Evolutionary conservation across 768 basidiomycete genomes (phyloP).

Genomic region (Trametes punicea): DNA sequence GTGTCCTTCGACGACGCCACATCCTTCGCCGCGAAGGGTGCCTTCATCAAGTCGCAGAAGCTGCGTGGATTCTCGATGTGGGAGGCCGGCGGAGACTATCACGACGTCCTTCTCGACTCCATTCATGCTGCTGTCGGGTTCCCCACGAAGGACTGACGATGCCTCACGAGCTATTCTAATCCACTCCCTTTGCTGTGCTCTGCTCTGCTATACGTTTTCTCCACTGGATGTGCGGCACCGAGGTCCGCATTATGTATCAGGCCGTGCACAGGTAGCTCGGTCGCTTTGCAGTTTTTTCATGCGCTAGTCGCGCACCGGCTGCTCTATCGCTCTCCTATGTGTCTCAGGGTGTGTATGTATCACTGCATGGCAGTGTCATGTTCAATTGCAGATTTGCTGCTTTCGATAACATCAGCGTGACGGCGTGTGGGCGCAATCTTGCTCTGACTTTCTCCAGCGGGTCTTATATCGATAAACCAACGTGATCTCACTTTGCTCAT

Average conservation of each 20-base stretch:
- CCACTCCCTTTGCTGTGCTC: background rate
- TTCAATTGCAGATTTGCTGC: background rate
- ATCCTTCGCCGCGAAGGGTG: conserved; percentile 61
- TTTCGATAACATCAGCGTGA: too few relatives aligned
- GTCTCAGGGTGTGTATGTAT: background rate
- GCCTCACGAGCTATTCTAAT: background rate
- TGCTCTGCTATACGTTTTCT: background rate
- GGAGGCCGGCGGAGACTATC: conserved; percentile 65
- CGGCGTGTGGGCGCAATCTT: too few relatives aligned
- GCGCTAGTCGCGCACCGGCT: background rate
- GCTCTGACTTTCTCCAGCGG: too few relatives aligned
- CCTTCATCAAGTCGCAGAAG: conserved; percentile 49
- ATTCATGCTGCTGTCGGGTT: conserved; percentile 35
- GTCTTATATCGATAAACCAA: too few relatives aligned
- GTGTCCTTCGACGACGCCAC: conserved; percentile 63
- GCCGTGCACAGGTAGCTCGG: background rate
- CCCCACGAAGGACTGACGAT: background rate
- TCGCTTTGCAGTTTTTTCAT: background rate
- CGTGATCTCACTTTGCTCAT: too few relatives aligned
- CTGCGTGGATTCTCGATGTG: conserved; percentile 70
- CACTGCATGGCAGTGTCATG: background rate
- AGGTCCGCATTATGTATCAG: background rate
- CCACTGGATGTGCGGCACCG: background rate
- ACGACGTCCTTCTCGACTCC: conserved; percentile 60
- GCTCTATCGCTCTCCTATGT: background rate